Base-by-base conservation (phyloP, 805 yeast species). In the Candida oleophila region DNA sequence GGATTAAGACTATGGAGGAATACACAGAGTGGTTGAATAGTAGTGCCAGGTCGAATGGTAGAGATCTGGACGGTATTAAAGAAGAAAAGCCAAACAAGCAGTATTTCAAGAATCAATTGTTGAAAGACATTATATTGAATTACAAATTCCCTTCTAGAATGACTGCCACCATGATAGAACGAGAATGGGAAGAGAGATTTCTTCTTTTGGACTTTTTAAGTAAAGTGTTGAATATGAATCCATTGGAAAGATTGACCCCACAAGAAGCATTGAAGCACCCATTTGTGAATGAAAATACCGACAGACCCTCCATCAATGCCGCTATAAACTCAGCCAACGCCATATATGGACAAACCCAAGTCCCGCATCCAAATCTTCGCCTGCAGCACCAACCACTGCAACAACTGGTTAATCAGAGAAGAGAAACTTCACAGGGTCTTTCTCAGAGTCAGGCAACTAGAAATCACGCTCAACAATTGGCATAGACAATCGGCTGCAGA, bases 161-260 rank as follows among this genome's bases (percentile, higher is more conserved):
- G 79, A 76, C 78, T 0, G 69, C 66, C 42, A 52, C 67, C 4
- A 71, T 73, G 78, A 65, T 75, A 32, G 96, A 87, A 47, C 78
- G 78, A 55, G 97, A 92, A 64, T 73, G 83, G 71, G 76, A 74
- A 43, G 89, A 88, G 53, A 73, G 98, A 41, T 76, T 74, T 42
- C 75, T 87, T 36, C 74, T 92, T 47, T 72, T 84, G 21, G 96
- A 92, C 63, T 89, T 94, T 55, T 72, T 94, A 42, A 66, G 73
- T 38, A 96, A 96, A 21, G 77, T 89, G 8, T 71, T 94, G 50
- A 88, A 85, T 53, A 65, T 89, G 57, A 91, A 92, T 64, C 99
- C 99, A 0, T 76, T 94, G 55, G 96, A 90, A 63, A 80, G 99
- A 56, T 87, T 97, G 86, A 89, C 97, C 0, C 99, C 99, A 11